Evolutionary conservation across 305 asterid genomes (phyloP).

Genomic region (Fraxinus sp.): DNA sequence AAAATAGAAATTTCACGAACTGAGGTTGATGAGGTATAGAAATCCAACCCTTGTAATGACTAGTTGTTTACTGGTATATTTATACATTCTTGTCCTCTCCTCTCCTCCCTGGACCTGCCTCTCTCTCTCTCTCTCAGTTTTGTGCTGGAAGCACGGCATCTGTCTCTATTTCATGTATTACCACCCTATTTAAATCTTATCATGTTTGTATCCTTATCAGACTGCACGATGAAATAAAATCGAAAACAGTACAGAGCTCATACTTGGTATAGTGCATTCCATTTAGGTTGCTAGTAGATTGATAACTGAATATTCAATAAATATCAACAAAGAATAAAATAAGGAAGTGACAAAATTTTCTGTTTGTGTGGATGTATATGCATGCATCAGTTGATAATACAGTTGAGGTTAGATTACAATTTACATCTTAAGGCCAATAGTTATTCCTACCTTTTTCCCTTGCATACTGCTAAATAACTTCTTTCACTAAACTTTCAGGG

Average conservation of each 20-base stretch:
- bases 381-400: constrained; percentile 1
- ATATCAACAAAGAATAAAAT: neutral
- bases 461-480: constrained; percentile 14
- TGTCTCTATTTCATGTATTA: neutral
- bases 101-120: neutral
- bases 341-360: neutral
- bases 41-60: constrained; percentile 8
- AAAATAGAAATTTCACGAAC: constrained; percentile 56
- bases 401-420: constrained; percentile 9
- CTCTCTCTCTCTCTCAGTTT: constrained; percentile 9
- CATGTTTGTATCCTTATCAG: constrained; percentile 1
- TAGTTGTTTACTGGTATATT: neutral
- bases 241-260: neutral
- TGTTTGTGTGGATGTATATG: constrained; percentile 11
- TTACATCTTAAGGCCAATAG: constrained; percentile 6
- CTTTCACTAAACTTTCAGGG: constrained; percentile 52
- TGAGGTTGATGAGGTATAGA: constrained; percentile 68
- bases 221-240: constrained; percentile 2
- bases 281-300: neutral
- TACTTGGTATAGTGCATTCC: neutral
- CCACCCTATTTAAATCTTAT: neutral
- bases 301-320: neutral
- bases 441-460: neutral
- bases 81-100: neutral
- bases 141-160: constrained; percentile 6